A percentile compares a stretch with the other conserved stretches of the same genome.
These are phyloP conservation scores for Leccinum incarnatum DNA, from an alignment of 768 basidiomycete genomes.

Conservation along the genomic window DNA sequence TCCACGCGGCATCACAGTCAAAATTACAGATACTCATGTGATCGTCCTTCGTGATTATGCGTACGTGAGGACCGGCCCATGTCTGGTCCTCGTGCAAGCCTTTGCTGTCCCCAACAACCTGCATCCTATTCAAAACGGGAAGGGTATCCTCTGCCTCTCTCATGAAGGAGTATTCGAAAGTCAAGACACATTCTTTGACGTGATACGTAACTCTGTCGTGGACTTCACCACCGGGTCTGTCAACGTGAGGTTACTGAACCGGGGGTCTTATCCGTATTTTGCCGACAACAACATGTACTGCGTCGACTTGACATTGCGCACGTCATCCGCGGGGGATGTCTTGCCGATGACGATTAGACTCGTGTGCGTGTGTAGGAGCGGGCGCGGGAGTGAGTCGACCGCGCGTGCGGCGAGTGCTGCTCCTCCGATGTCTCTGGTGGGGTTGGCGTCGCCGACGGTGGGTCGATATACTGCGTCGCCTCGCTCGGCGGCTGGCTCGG, in stretches of 20 bases:
- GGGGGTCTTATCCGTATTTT: too few relatives aligned
- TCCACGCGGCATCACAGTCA: too few relatives aligned
- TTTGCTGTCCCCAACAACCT: background rate
- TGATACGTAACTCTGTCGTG: too few relatives aligned
- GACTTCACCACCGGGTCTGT: too few relatives aligned
- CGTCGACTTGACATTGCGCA: too few relatives aligned
- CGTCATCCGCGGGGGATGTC: too few relatives aligned
- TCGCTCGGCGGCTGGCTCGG: slow-evolving; percentile 1
- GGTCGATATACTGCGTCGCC: slow-evolving; percentile 15
- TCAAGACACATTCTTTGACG: background rate
- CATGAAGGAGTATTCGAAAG: background rate
- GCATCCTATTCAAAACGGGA: background rate
- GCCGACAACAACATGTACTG: too few relatives aligned
- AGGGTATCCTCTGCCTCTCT: background rate
- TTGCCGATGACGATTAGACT: too few relatives aligned
- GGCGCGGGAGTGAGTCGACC: background rate
- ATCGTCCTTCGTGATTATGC: too few relatives aligned
- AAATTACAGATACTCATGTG: too few relatives aligned
- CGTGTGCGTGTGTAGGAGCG: background rate
- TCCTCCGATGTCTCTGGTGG: slow-evolving; percentile 19
- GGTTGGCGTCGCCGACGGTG: background rate
- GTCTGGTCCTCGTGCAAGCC: background rate
- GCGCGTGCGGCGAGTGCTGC: slow-evolving; percentile 18
- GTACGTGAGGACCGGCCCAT: too few relatives aligned
- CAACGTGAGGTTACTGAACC: too few relatives aligned